Percentiles rank a stretch among this genome's conserved stretches.
Conservation (phyloP, 75 land plant species). For the Sequoiadendron giganteum region DNA sequence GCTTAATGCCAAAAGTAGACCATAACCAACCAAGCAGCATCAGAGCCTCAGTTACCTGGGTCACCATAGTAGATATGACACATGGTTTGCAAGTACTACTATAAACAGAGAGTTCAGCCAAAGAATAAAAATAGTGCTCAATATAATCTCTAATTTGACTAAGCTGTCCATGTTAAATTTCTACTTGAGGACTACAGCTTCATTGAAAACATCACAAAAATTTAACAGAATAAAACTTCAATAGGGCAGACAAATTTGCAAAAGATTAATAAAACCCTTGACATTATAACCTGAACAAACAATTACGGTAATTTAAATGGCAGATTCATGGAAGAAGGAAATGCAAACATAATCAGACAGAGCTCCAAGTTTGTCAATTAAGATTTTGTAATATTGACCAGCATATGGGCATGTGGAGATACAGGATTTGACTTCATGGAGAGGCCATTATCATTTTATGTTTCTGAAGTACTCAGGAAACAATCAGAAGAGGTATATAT, state of each 20-base stretch:
- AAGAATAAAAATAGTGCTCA: neutral
- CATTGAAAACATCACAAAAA: neutral
- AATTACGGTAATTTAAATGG: neutral
- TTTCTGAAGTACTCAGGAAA: neutral
- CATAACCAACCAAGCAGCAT: neutral
- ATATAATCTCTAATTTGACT: neutral
- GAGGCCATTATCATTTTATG: neutral
- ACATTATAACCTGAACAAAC: neutral
- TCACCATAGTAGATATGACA: neutral
- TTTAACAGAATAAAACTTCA: neutral
- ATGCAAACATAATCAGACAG: neutral
- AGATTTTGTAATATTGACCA: too few species aligned
- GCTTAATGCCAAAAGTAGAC: neutral
- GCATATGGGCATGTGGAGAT: neutral
- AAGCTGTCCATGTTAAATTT: neutral
- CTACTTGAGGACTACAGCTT: neutral
- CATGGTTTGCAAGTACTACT: neutral
- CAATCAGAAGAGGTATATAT: neutral
- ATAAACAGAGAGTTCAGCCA: neutral
- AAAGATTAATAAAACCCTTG: neutral
- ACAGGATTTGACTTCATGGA: slow-evolving; percentile 5
- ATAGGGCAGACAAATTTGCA: neutral
- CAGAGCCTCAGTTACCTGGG: neutral
- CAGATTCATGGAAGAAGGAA: neutral
- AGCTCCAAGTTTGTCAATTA: too few species aligned